These are phyloP conservation scores for Rhizoclosmatium globosum DNA, from an alignment of 192 early-diverging fungal genomes.

Conservation along the genomic window DNA sequence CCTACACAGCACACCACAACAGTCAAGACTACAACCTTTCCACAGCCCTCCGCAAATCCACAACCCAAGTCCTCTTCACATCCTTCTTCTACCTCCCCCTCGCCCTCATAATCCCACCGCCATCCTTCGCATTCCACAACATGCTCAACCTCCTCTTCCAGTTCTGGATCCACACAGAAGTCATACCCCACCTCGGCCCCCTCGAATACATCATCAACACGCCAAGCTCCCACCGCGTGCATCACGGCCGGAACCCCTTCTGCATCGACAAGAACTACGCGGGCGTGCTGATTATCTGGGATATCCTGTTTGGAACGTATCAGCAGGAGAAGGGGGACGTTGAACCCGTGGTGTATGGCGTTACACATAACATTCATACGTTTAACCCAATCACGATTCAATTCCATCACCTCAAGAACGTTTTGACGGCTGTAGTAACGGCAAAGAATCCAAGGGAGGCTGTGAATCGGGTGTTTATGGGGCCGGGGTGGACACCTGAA, in stretches of 20 bases:
- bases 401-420: conserved; percentile 44
- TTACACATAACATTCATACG: conserved; percentile 66
- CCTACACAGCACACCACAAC: conserved; percentile 57
- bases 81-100: conserved; percentile 64
- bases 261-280: conserved; percentile 72
- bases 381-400: conserved; percentile 68
- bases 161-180: conserved; percentile 60
- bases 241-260: conserved; percentile 70
- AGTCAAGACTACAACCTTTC: conserved; percentile 66
- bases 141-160: conserved; percentile 63
- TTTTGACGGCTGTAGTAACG: background rate
- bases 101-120: conserved; percentile 62
- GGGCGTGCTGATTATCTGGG: conserved; percentile 71
- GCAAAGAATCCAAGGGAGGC: conserved; percentile 33
- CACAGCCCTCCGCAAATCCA: conserved; percentile 61
- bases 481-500: conserved; percentile 58
- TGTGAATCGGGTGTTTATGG: conserved; percentile 60
- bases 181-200: conserved; percentile 58
- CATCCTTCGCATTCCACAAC: conserved; percentile 60
- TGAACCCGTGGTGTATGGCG: conserved; percentile 65
- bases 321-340: conserved; percentile 53
- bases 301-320: conserved; percentile 68
- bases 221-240: conserved; percentile 67
- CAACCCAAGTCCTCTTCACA: conserved; percentile 59
- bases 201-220: conserved; percentile 71